phyloP scores from a whole-genome alignment of 1,284 basidiomycete species.

The Ustilago hordei region DNA sequence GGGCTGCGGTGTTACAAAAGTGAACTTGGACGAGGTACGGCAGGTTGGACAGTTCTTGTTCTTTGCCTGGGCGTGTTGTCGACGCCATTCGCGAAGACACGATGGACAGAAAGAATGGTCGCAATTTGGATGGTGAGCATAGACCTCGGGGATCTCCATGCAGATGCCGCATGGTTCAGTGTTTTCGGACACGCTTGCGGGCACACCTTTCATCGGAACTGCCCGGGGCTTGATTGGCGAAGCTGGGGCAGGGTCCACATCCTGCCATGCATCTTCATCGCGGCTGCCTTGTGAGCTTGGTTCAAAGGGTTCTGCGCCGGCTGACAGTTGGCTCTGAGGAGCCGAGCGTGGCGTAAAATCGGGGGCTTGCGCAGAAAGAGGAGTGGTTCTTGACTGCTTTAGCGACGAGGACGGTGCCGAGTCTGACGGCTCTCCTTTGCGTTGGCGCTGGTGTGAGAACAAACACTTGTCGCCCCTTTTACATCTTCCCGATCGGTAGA shows the following conservation, averaged over 20 bases:
- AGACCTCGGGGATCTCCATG: conserved; percentile 41
- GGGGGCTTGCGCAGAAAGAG: conserved; percentile 15
- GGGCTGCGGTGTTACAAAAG: conserved; percentile 37
- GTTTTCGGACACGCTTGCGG: conserved; percentile 16
- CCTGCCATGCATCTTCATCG: conserved; percentile 21
- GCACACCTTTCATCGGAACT: conserved; percentile 15
- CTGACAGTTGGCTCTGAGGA: conserved; percentile 12
- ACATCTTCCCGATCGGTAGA: conserved; percentile 39
- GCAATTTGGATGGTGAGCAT: conserved; percentile 44
- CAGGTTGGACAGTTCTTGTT: conserved; percentile 45
- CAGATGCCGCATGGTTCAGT: conserved; percentile 41
- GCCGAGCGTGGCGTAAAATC: conserved; percentile 12
- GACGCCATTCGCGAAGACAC: conserved; percentile 43
- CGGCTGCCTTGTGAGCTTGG: not conserved
- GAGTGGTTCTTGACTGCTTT: not conserved
- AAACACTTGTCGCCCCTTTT: conserved; percentile 34
- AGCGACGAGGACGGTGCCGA: not conserved
- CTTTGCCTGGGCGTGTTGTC: conserved; percentile 20
- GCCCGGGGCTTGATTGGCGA: not conserved
- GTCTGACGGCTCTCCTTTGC: not conserved
- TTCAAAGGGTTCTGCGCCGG: conserved; percentile 19
- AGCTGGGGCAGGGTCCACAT: not conserved
- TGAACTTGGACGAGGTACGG: conserved; percentile 26
- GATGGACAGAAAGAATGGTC: conserved; percentile 45
- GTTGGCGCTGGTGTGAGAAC: conserved; percentile 30